A percentile compares a stretch with the other conserved stretches of the same genome.
Conservation (phyloP, 768 basidiomycete genomes). For the Mycena chlorophos region DNA sequence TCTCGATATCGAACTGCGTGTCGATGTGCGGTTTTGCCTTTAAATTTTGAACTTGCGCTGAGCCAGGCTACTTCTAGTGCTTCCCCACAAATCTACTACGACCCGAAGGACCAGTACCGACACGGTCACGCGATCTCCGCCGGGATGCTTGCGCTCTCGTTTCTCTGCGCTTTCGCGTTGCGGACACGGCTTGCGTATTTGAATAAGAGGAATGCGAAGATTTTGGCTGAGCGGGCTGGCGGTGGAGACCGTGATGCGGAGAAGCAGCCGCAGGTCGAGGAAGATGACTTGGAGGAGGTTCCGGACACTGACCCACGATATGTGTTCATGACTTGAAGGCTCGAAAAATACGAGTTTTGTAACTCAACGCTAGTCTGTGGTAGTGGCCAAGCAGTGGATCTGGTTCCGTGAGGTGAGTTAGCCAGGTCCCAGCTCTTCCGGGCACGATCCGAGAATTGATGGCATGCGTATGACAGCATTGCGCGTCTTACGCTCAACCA, state of each 20-base stretch:
- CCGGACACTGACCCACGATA: constrained; percentile 55
- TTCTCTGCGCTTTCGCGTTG: constrained; percentile 42
- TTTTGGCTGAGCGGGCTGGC: constrained; percentile 28
- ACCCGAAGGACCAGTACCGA: constrained; percentile 48
- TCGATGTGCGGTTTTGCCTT: constrained; percentile 45
- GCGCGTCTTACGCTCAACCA: too few relatives aligned
- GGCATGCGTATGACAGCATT: too few relatives aligned
- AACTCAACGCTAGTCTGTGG: neutral
- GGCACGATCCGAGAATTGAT: too few relatives aligned
- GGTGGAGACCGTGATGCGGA: constrained; percentile 36
- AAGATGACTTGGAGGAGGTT: constrained; percentile 34
- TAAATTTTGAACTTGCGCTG: neutral
- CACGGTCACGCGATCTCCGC: constrained; percentile 60
- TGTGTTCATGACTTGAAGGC: constrained; percentile 48
- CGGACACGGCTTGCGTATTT: constrained; percentile 43
- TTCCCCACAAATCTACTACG: constrained; percentile 59
- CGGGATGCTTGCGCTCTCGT: constrained; percentile 48
- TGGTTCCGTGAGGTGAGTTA: too few relatives aligned
- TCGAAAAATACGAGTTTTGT: neutral
- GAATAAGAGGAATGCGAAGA: constrained; percentile 42
- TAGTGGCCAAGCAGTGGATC: neutral
- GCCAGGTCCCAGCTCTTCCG: too few relatives aligned
- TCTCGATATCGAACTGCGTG: constrained; percentile 58
- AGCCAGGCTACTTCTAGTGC: constrained; percentile 34
- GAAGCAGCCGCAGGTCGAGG: constrained; percentile 26